Evolutionary conservation across 2,329 filamentous ascomycete species (phyloP).

Genomic region (Fusarium sp.): DNA sequence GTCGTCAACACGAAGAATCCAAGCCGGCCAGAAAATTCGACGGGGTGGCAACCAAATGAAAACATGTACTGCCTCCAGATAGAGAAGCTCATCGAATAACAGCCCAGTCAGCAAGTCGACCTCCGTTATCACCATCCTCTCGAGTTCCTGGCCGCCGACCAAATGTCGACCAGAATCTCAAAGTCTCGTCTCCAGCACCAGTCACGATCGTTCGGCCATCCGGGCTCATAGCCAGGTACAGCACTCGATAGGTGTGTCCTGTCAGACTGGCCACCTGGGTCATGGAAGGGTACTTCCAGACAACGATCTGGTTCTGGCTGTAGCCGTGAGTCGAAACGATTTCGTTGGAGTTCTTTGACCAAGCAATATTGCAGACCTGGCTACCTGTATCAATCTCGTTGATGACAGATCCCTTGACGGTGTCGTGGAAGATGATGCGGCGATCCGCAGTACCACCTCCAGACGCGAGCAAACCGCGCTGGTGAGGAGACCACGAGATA

Average conservation of each 20-base stretch:
- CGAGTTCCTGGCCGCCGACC: conserved; percentile 80
- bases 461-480: conserved; percentile 92
- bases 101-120: conserved; percentile 81
- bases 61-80: not conserved
- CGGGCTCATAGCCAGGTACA: conserved; percentile 97
- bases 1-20: not conserved
- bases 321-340: conserved; percentile 98
- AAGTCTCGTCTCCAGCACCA: conserved; percentile 93
- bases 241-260: conserved; percentile 94
- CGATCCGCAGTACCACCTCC: conserved; percentile 96
- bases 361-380: conserved; percentile 98
- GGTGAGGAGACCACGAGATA: conserved; percentile 97
- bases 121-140: conserved; percentile 73
- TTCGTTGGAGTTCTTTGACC: conserved; percentile 98
- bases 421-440: conserved; percentile 98
- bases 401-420: conserved; percentile 80
- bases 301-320: conserved; percentile 97
- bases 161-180: conserved; percentile 98
- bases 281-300: conserved; percentile 99
- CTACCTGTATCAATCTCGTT: conserved; percentile 96
- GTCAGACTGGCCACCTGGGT: conserved; percentile 95
- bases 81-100: conserved; percentile 73
- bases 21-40: not conserved
- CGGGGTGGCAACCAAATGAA: not conserved
- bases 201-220: conserved; percentile 95